Conservation (phyloP, 805 yeast species). For the Clavispora carvajalis region DNA sequence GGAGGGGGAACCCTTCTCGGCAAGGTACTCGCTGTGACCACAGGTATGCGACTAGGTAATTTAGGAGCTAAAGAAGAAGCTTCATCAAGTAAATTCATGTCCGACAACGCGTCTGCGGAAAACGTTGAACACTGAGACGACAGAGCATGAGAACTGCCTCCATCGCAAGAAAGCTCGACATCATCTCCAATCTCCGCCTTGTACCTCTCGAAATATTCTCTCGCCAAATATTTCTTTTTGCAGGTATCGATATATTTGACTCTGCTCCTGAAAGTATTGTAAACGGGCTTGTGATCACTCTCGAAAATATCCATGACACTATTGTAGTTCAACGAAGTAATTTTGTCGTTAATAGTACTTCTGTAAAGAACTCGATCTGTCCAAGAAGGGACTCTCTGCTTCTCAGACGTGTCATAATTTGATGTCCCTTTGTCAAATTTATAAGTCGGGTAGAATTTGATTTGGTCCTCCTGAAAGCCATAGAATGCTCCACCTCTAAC, state of each 20-base stretch:
- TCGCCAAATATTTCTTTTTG: conserved; percentile 24
- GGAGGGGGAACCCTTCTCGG: conserved; percentile 30
- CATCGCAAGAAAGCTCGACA: conserved; percentile 5
- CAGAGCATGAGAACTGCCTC: conserved; percentile 7
- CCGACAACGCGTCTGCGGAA: conserved; percentile 26
- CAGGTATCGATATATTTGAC: conserved; percentile 60
- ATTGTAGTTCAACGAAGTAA: conserved; percentile 65
- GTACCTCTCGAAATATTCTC: conserved; percentile 24
- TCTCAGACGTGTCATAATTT: conserved; percentile 82
- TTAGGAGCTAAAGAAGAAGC: conserved; percentile 18
- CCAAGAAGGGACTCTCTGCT: conserved; percentile 93
- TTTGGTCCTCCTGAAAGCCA: conserved; percentile 69
- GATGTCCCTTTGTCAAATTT: conserved; percentile 84
- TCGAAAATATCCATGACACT: conserved; percentile 53
- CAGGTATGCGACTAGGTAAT: conserved; percentile 18
- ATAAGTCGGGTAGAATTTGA: conserved; percentile 84
- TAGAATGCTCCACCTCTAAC: conserved; percentile 58
- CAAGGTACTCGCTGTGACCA: conserved; percentile 4
- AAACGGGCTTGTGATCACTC: conserved; percentile 94
- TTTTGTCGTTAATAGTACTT: conserved; percentile 37
- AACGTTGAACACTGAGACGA: conserved; percentile 12
- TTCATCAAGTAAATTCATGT: conserved; percentile 33
- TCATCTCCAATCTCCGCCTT: conserved; percentile 23
- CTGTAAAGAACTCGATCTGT: conserved; percentile 79
- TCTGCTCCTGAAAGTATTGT: conserved; percentile 62